These are phyloP conservation scores for Aspergillus bombycis DNA, from an alignment of 2,329 filamentous ascomycete genomes.

Conservation along the genomic window DNA sequence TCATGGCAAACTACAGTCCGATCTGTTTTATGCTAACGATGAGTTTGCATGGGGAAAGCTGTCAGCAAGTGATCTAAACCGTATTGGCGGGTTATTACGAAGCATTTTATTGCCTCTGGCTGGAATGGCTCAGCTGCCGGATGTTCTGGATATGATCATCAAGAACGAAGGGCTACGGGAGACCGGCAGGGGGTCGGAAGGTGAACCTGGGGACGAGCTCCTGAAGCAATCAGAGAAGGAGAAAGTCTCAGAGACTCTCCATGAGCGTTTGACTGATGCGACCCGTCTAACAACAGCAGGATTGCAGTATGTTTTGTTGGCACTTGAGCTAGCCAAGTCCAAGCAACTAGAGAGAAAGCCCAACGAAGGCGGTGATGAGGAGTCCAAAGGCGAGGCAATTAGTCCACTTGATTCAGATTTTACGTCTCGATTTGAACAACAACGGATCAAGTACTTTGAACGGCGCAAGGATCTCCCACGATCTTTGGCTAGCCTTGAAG, in stretches of 20 bases:
- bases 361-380: constrained; percentile 48
- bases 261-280: constrained; percentile 60
- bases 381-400: constrained; percentile 54
- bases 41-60: constrained; percentile 73
- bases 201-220: constrained; percentile 14
- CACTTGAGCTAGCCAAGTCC: constrained; percentile 48
- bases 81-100: constrained; percentile 63
- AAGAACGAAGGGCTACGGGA: constrained; percentile 26
- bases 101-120: constrained; percentile 65
- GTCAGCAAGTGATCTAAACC: constrained; percentile 65
- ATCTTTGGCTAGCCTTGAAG: constrained; percentile 46
- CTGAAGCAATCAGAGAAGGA: constrained; percentile 23
- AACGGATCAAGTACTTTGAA: constrained; percentile 57
- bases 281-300: constrained; percentile 62
- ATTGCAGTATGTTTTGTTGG: constrained; percentile 62
- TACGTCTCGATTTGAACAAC: constrained; percentile 53
- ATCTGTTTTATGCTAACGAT: constrained; percentile 71
- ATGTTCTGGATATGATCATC: constrained; percentile 59
- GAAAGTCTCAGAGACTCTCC: constrained; percentile 31
- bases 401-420: constrained; percentile 63
- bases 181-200: neutral
- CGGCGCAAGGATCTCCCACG: constrained; percentile 53
- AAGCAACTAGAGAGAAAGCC: constrained; percentile 31
- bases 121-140: constrained; percentile 69
- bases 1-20: constrained; percentile 65